These are phyloP conservation scores for Gastrodia elata DNA, from an alignment of 106 monocot genomes.

Conservation along the genomic window DNA sequence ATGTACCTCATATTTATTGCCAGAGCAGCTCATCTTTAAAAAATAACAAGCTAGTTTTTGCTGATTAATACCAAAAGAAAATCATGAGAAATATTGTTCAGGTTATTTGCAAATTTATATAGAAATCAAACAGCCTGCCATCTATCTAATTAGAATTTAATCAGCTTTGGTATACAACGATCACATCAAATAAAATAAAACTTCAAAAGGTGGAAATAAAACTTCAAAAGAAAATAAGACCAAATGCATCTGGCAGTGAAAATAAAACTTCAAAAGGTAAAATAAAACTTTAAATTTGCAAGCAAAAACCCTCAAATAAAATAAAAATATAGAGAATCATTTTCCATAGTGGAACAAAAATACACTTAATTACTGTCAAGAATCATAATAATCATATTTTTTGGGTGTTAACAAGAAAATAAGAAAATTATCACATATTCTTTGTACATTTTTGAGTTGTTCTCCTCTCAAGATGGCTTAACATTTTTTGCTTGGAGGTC, in stretches of 20 bases:
- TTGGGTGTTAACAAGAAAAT: no score
- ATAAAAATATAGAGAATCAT: not conserved
- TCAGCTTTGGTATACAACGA: not conserved
- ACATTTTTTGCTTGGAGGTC: no score
- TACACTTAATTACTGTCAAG: no score
- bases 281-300: not conserved
- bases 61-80: not conserved
- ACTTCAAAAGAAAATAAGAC: conserved; percentile 42
- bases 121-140: not conserved
- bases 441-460: no score
- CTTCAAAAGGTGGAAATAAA: conserved; percentile 53
- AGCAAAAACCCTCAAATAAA: not conserved
- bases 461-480: no score
- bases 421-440: no score
- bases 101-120: not conserved
- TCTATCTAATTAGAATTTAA: not conserved
- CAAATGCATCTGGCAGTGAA: not conserved
- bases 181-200: not conserved
- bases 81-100: not conserved
- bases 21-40: no score
- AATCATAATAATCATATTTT: no score
- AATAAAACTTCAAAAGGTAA: not conserved
- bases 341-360: no score
- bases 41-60: no score
- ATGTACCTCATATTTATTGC: no score